These are phyloP conservation scores for Corymbia maculata DNA, from an alignment of 345 rosid species.

Conservation along the genomic window DNA sequence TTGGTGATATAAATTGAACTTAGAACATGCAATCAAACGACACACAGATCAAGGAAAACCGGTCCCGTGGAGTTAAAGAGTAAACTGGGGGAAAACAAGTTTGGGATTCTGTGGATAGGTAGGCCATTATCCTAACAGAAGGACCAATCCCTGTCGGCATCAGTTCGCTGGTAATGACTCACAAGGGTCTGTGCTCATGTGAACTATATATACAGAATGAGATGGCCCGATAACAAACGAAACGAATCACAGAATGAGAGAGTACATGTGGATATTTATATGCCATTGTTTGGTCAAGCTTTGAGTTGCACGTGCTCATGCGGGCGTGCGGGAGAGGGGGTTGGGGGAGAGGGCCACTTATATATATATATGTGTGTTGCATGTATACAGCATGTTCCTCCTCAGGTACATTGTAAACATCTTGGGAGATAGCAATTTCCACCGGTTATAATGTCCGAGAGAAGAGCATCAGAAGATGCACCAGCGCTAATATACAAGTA, in stretches of 20 bases:
- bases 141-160: neutral
- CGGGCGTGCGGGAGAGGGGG: too few relatives aligned
- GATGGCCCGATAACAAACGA: neutral
- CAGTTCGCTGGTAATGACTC: too few relatives aligned
- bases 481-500: neutral
- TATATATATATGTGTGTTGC: too few relatives aligned
- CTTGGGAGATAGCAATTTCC: neutral
- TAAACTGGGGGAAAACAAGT: neutral
- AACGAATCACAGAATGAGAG: too few relatives aligned
- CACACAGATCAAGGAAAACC: too few relatives aligned
- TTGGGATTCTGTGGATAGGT: too few relatives aligned
- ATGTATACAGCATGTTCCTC: neutral
- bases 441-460: neutral
- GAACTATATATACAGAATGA: neutral
- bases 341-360: neutral
- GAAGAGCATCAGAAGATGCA: neutral
- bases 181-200: neutral
- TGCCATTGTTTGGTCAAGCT: neutral
- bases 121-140: neutral
- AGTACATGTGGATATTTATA: too few relatives aligned
- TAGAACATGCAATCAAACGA: neutral
- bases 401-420: neutral
- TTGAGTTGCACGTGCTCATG: neutral
- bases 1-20: neutral
- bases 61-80: neutral